A percentile compares a stretch with the other conserved stretches of the same genome.
These are phyloP conservation scores for Tetrapisispora arboricola DNA, from an alignment of 805 yeast species.

Conservation along the genomic window DNA sequence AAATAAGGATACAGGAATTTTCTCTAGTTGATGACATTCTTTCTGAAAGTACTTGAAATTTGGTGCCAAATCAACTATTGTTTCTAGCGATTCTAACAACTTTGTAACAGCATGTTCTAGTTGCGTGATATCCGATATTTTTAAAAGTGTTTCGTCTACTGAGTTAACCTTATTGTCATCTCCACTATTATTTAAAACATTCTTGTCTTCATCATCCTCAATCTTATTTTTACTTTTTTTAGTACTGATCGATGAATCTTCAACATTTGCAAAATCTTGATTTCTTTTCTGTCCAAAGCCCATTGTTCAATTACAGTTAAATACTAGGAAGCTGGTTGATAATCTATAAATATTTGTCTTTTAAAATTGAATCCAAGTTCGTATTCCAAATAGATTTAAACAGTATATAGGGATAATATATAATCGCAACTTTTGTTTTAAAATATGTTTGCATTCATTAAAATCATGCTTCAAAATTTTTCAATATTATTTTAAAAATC, in stretches of 20 bases:
- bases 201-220: neutral
- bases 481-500: neutral
- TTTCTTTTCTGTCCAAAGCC: neutral
- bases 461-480: neutral
- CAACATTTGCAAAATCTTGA: neutral
- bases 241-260: neutral
- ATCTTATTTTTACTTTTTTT: too few species aligned
- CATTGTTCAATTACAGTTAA: neutral
- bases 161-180: neutral
- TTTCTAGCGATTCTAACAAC: slow-evolving; percentile 41
- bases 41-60: slow-evolving; percentile 34
- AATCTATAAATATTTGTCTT: too few species aligned
- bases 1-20: slow-evolving; percentile 32
- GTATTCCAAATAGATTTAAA: too few species aligned
- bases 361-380: too few species aligned
- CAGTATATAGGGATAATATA: too few species aligned
- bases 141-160: neutral
- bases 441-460: too few species aligned
- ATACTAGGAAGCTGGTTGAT: neutral
- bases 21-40: slow-evolving; percentile 26
- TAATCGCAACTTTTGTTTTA: too few species aligned
- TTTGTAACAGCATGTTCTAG: slow-evolving; percentile 45
- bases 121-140: slow-evolving; percentile 14
- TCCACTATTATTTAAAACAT: too few species aligned
- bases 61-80: slow-evolving; percentile 49